Evolutionary conservation across 169 alveolate species (phyloP), one percentile per base, ranked within the genome.

Genomic region (Plasmodium malariae): DNA sequence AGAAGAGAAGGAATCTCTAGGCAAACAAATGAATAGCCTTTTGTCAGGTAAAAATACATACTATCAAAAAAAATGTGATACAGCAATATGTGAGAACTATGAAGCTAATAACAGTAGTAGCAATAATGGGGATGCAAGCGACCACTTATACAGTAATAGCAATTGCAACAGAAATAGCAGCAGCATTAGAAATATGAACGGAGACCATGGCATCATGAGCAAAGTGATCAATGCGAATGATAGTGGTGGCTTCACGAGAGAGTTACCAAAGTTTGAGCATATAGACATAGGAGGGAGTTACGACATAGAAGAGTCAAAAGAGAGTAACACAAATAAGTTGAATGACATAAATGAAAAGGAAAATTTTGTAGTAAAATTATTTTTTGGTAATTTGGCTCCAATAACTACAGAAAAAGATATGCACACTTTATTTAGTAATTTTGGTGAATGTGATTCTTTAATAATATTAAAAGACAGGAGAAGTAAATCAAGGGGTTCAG

Each of bases 391-490:
- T 72, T 62, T 86, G 19, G 92, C 92, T 30, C 92, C 92, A 12
- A 86, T 86, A 59, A 86, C 92, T 28, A 86, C 92, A 62, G 92
- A 86, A 86, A 86, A 86, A 49, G 87, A 86, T 40, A 86, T 86
- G 92, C 87, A 86, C 48, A 86, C 54, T 37, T 62, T 86, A 32
- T 86, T 86, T 40, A 86, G 87, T 51, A 68, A 62, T 59, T 86
- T 70, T 70, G 92, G 92, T n/a, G 70, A 48, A 36, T 86, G 92
- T 36, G 87, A 71, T 62, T 86, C 92, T 7, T 51, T 86, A 45
- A 86, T 86, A 21, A 86, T 86, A 28, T 86, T 86, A 69, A 86
- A 86, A 65, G 92, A 86, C 24, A 86, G 92, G 54, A 68, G 87
- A 74, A 69, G 87, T 63, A 86, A 86, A 26, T 86, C 92, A 17